These are phyloP conservation scores for Thielaviopsis punctulata DNA, from an alignment of 2,329 filamentous ascomycete genomes.

Conservation along the genomic window DNA sequence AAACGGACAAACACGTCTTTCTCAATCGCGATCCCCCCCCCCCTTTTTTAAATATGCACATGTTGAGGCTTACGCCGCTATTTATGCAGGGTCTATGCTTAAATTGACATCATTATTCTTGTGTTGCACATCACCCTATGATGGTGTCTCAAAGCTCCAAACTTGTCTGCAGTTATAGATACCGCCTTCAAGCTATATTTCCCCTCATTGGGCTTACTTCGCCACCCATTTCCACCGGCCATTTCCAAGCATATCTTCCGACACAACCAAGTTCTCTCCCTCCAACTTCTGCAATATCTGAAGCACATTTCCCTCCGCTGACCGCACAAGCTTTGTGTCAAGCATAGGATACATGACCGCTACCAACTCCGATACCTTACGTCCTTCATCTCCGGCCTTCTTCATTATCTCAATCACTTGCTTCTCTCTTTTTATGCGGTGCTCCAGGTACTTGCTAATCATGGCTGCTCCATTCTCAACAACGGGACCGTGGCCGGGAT, in stretches of 20 bases:
- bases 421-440: conserved; percentile 62
- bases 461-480: conserved; percentile 54
- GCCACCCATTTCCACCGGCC: not conserved
- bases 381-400: conserved; percentile 16
- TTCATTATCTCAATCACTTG: conserved; percentile 52
- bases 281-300: conserved; percentile 69
- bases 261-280: conserved; percentile 48
- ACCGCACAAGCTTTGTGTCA: conserved; percentile 53
- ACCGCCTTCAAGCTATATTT: too few relatives aligned
- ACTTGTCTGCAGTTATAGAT: too few relatives aligned
- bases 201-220: conserved; percentile 14
- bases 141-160: too few relatives aligned
- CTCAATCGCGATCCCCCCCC: too few relatives aligned
- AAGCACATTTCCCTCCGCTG: conserved; percentile 58
- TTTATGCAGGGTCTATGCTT: too few relatives aligned
- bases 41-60: too few relatives aligned
- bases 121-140: too few relatives aligned
- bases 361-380: conserved; percentile 66
- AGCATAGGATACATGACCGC: conserved; percentile 71
- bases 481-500: conserved; percentile 75
- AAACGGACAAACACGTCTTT: too few relatives aligned
- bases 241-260: conserved; percentile 13
- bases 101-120: too few relatives aligned
- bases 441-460: conserved; percentile 67
- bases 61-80: too few relatives aligned